Evolutionary conservation across 441 rosid species (phyloP).

Genomic region (Capsella rubella): DNA sequence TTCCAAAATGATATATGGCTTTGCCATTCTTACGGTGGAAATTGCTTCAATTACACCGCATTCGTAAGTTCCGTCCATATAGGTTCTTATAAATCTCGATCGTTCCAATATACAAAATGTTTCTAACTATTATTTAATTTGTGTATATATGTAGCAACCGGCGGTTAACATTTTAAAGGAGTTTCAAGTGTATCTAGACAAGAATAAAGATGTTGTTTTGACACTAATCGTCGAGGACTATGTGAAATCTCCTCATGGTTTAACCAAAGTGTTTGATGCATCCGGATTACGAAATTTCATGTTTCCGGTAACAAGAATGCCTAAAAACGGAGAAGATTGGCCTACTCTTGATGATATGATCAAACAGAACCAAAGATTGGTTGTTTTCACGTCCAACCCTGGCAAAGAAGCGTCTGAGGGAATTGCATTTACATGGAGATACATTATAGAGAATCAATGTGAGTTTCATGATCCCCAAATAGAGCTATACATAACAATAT

Average conservation of each 20-base stretch:
- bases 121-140: background rate
- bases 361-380: constrained; percentile 57
- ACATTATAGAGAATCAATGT: constrained; percentile 74
- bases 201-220: constrained; percentile 57
- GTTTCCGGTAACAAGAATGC: constrained; percentile 73
- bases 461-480: constrained; percentile 27
- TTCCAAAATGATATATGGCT: constrained; percentile 68
- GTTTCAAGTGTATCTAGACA: constrained; percentile 56
- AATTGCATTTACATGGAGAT: constrained; percentile 67
- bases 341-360: constrained; percentile 63
- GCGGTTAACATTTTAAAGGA: constrained; percentile 59
- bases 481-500: background rate
- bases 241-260: constrained; percentile 58
- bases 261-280: constrained; percentile 57
- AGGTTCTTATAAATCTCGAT: background rate
- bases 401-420: constrained; percentile 66
- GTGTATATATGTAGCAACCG: constrained; percentile 54
- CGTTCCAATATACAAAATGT: background rate
- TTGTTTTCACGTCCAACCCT: constrained; percentile 66
- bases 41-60: constrained; percentile 60
- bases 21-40: constrained; percentile 67
- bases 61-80: constrained; percentile 52
- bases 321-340: constrained; percentile 65
- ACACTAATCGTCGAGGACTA: constrained; percentile 72
- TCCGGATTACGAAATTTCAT: constrained; percentile 62